Evolutionary conservation across 805 yeast genomes (phyloP).

Genomic region (Geotrichum ghanense): DNA sequence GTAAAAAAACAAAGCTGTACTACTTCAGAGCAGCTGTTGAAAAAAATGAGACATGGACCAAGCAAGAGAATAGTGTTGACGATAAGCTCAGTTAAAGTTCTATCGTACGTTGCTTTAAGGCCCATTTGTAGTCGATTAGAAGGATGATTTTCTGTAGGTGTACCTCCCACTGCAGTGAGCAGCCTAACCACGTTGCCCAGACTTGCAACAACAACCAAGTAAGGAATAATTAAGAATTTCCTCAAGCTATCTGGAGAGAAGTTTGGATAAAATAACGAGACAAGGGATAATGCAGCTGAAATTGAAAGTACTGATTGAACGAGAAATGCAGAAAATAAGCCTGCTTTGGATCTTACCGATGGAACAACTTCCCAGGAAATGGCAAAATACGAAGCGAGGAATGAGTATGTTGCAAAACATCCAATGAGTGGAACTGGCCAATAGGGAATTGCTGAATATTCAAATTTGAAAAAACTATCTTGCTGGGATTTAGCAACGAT

Average conservation of each 20-base stretch:
- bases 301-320: constrained; percentile 32
- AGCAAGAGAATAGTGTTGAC: constrained; percentile 21
- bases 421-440: not conserved
- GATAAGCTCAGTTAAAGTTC: constrained; percentile 29
- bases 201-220: constrained; percentile 32
- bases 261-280: constrained; percentile 28
- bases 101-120: constrained; percentile 26
- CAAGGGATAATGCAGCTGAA: constrained; percentile 33
- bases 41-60: constrained; percentile 2
- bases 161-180: constrained; percentile 28
- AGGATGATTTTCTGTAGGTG: constrained; percentile 34
- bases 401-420: constrained; percentile 9
- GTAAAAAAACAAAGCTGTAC: constrained; percentile 36
- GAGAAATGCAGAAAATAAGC: constrained; percentile 33
- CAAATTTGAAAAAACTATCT: constrained; percentile 4
- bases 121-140: constrained; percentile 29
- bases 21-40: constrained; percentile 9
- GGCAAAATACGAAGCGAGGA: constrained; percentile 24
- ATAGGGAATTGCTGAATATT: constrained; percentile 3
- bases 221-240: constrained; percentile 28
- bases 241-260: constrained; percentile 28
- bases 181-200: constrained; percentile 40
- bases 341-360: constrained; percentile 35
- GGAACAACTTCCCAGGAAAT: constrained; percentile 32
- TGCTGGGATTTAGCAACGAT: not conserved